These are phyloP conservation scores for Cyberlindnera maclurae DNA, from an alignment of 805 yeast species.

Conservation along the genomic window DNA sequence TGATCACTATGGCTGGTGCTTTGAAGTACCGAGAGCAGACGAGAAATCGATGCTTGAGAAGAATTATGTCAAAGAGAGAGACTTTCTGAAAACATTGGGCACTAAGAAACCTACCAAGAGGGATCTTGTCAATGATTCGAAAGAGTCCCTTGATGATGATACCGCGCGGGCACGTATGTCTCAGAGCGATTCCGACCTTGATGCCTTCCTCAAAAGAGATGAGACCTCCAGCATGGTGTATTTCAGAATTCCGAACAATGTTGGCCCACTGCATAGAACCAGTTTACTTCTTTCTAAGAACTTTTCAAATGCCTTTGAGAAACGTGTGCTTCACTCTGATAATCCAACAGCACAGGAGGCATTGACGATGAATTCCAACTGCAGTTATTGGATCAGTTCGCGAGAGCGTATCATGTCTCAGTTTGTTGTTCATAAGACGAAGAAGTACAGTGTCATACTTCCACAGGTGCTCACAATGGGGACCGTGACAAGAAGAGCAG, in stretches of 20 bases:
- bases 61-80: slow-evolving; percentile 25
- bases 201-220: slow-evolving; percentile 1
- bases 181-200: slow-evolving; percentile 4
- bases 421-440: slow-evolving; percentile 61
- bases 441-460: slow-evolving; percentile 44
- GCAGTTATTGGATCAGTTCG: slow-evolving; percentile 91
- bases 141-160: slow-evolving; percentile 1
- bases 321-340: slow-evolving; percentile 63
- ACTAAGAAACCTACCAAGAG: slow-evolving; percentile 8
- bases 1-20: slow-evolving; percentile 82
- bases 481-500: slow-evolving; percentile 92
- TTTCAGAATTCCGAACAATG: slow-evolving; percentile 84
- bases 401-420: slow-evolving; percentile 80
- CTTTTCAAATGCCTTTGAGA: slow-evolving; percentile 65
- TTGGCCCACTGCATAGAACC: slow-evolving; percentile 69
- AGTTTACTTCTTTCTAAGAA: slow-evolving; percentile 73
- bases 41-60: slow-evolving; percentile 26
- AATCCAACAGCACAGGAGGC: slow-evolving; percentile 72
- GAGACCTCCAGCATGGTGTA: slow-evolving; percentile 21
- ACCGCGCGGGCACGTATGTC: not conserved
- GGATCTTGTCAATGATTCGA: slow-evolving; percentile 4
- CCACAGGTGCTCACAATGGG: slow-evolving; percentile 93
- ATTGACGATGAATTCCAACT: slow-evolving; percentile 64
- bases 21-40: slow-evolving; percentile 42
- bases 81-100: slow-evolving; percentile 11